Base-by-base conservation (phyloP, 225 moss, liverwort and hornwort species). In the Thuidium tamariscinum region DNA sequence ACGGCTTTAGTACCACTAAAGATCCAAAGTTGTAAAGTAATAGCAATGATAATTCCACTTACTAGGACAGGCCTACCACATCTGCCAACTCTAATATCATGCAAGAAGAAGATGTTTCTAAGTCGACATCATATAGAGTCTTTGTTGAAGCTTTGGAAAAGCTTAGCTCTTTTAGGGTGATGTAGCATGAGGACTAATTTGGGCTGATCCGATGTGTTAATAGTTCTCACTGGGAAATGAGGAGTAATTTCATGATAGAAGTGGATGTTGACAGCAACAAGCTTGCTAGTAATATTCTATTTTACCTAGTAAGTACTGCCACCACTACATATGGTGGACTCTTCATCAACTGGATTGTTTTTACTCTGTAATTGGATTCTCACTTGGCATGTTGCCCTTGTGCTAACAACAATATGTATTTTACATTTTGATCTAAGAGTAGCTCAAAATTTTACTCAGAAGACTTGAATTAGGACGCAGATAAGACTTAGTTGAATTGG, bases 61-160 rank as follows among this genome's bases (percentile, higher is more conserved):
- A 41, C 51, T 1, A 74, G 60, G 73, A 17, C 1, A 20, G 7
- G 5, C 32, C 32, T 22, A 22, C 56, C 18, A 46, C 56, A 37
- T 46, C 49, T 4, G 56, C 41, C 3, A 56, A 41, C 74, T 32
- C 67, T n/a, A 74, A n/a, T 42, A n/a, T 41, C 17, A 37, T 52
- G 36, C 67, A 41, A 22, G 84, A 68, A 30, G 61, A 36, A 20
- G 44, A 69, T 2, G 68, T 44, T 60, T 30, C 85, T 17, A 77
- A 57, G 21, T 78, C 72, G 57, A 57, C 77, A 13, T 90, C 88
- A 20, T 82, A 64, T 55, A 42, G 56, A 49, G 71, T 65, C 16
- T 82, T 85, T 8, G 77, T 85, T 64, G 88, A 90, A 34, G 90
- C 90, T 70, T 51, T 90, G 55, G 88, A 88, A 65, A 90, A 88